Base-by-base conservation (phyloP, 495 filamentous ascomycete species). In the Penicillium lagena region DNA sequence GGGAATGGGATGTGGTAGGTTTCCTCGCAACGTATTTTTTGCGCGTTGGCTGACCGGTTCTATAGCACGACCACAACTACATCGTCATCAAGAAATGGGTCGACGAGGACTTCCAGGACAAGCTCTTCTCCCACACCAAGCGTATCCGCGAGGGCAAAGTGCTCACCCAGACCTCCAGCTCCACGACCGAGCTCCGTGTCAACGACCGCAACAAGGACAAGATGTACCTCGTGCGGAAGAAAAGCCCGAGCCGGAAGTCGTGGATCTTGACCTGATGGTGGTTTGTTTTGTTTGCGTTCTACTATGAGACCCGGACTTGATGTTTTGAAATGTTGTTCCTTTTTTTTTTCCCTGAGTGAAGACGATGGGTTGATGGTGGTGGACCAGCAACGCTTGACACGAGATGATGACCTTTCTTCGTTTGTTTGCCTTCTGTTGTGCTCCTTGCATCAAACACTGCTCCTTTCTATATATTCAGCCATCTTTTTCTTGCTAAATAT, bases 81-180 rank as follows among this genome's bases (percentile, higher is more conserved):
- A 72, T 90, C 43, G 63, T 90, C 43, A 87, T 90, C 71, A 87
- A 87, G 60, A 72, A 78, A 42, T 89, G 79, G 80, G 79, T 90
- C 48, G 72, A 74, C 34, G 81, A 89, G 60, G 74, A 80, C 48
- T 77, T 87, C 54, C 86, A 89, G 53, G 75, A 85, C 37, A 63
- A 81, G 39, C 78, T 90, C 39, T 90, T 86, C 68, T 67, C 76
- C 10, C 85, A 90, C 68, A 86, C 85, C 9, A 68, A 73, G 43
- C 69, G 77, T 39, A 49, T 87, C 47, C 78, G 85, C 29, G 73
- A 83, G 49, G 57, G 60, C 54, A 73, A 72, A 46, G 50, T 66
- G 37, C 52, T 73, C 43, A 58, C 67, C 30, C 59, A 69, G 51
- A 67, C 61, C 17, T 70, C 73, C 40, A 66, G 55, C 51, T 66